phyloP scores from a whole-genome alignment of 805 yeast species.

The Metschnikowia amazonensis region DNA sequence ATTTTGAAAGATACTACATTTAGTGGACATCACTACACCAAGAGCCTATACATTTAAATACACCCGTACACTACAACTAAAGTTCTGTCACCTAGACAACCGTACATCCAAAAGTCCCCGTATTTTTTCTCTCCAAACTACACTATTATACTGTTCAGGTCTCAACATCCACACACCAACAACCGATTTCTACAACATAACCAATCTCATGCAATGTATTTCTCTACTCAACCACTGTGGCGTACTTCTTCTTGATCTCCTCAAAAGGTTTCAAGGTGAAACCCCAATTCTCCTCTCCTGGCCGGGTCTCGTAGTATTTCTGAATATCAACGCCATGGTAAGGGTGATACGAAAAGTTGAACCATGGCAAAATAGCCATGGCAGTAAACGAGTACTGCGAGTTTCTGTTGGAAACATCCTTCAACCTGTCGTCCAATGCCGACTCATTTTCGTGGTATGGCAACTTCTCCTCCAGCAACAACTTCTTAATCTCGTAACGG shows the following conservation, averaged over 20 bases:
- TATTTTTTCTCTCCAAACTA: no score
- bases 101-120: no score
- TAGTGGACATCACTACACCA: no score
- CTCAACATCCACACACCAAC: no score
- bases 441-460: slow-evolving; percentile 63
- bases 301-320: slow-evolving; percentile 43
- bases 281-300: slow-evolving; percentile 59
- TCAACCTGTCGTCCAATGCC: slow-evolving; percentile 59
- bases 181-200: no score
- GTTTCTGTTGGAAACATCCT: slow-evolving; percentile 72
- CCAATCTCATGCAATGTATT: slow-evolving; percentile 1
- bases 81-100: no score
- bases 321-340: slow-evolving; percentile 71
- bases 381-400: slow-evolving; percentile 65
- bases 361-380: slow-evolving; percentile 70
- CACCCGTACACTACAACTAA: no score
- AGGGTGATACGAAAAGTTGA: slow-evolving; percentile 76
- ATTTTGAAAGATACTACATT: no score
- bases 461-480: slow-evolving; percentile 58
- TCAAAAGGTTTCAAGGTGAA: slow-evolving; percentile 49
- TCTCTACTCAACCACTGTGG: slow-evolving; percentile 17
- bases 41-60: no score
- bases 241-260: slow-evolving; percentile 38
- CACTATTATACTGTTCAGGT: no score
- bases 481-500: slow-evolving; percentile 66